Conservation (phyloP, 1,139 yeast species). For the Candida albicans region DNA sequence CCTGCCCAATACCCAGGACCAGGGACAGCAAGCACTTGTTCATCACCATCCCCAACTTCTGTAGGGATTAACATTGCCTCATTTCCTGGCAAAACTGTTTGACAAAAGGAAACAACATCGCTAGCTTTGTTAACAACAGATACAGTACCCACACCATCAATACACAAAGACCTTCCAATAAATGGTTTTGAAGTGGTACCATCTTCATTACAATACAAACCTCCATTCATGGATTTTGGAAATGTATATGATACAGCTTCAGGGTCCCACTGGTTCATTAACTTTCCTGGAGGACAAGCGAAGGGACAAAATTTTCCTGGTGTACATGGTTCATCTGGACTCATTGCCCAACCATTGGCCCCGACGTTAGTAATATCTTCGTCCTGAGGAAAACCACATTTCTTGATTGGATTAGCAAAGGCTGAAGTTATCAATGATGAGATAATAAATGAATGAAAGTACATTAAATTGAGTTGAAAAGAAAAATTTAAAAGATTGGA, state of each 20-base stretch:
- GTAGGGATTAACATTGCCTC: constrained; percentile 94
- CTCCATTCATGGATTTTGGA: constrained; percentile 80
- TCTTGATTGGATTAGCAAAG: constrained; percentile 7
- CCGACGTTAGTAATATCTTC: constrained; percentile 68
- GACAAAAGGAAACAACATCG: constrained; percentile 77
- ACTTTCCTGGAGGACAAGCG: constrained; percentile 83
- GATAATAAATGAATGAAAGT: neutral
- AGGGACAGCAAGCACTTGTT: constrained; percentile 72
- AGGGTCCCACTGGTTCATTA: constrained; percentile 79
- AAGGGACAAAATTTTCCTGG: constrained; percentile 82
- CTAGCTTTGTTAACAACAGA: constrained; percentile 55
- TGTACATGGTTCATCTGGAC: constrained; percentile 71
- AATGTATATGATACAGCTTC: constrained; percentile 56
- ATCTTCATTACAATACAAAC: constrained; percentile 68
- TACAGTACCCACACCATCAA: constrained; percentile 74
- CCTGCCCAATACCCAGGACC: constrained; percentile 70
- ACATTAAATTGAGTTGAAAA: neutral
- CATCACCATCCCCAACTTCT: constrained; percentile 45
- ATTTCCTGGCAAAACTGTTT: constrained; percentile 89
- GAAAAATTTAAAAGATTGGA: neutral
- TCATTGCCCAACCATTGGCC: constrained; percentile 84
- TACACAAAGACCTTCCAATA: constrained; percentile 61
- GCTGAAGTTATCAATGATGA: neutral
- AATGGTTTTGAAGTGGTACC: constrained; percentile 70
- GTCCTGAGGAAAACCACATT: constrained; percentile 64